These are phyloP conservation scores for Zygosaccharomyces pseudobailii DNA, from an alignment of 1,139 yeast species.

Conservation along the genomic window DNA sequence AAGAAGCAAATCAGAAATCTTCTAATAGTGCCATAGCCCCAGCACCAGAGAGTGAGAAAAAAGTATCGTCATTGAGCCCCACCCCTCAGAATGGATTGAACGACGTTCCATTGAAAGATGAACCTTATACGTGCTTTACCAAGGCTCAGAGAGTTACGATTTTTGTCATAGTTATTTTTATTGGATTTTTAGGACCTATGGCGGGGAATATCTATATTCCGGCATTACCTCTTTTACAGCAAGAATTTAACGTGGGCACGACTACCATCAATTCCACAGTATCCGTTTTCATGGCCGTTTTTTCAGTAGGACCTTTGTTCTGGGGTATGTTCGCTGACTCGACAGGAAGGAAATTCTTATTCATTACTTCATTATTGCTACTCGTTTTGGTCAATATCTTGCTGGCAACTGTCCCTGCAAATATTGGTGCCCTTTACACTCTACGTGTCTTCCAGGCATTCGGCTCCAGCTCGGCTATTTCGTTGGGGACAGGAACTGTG, in stretches of 20 bases:
- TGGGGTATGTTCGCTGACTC: conserved; percentile 58
- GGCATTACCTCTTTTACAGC: conserved; percentile 45
- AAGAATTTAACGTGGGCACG: conserved; percentile 41
- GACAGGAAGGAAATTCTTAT: conserved; percentile 52
- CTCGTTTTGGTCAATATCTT: conserved; percentile 46
- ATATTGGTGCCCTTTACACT: conserved; percentile 40
- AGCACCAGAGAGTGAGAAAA: conserved; percentile 5
- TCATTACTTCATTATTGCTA: conserved; percentile 42
- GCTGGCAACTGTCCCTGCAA: conserved; percentile 46
- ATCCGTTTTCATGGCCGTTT: conserved; percentile 53
- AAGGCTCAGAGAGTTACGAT: conserved; percentile 19
- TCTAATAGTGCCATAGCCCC: conserved; percentile 2
- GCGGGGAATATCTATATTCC: conserved; percentile 60
- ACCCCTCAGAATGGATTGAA: conserved; percentile 2
- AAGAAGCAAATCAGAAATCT: background rate
- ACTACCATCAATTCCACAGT: conserved; percentile 55
- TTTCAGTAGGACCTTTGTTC: conserved; percentile 49
- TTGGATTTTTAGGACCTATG: conserved; percentile 55
- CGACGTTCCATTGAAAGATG: conserved; percentile 5
- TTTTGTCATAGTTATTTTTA: conserved; percentile 26
- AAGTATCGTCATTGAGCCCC: background rate
- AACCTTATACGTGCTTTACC: conserved; percentile 26
- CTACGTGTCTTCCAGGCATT: conserved; percentile 49
- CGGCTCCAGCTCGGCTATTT: conserved; percentile 51
- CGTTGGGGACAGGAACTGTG: conserved; percentile 55